Evolutionary conservation across 306 rosid species (phyloP).

Genomic region (Sindora glabra): DNA sequence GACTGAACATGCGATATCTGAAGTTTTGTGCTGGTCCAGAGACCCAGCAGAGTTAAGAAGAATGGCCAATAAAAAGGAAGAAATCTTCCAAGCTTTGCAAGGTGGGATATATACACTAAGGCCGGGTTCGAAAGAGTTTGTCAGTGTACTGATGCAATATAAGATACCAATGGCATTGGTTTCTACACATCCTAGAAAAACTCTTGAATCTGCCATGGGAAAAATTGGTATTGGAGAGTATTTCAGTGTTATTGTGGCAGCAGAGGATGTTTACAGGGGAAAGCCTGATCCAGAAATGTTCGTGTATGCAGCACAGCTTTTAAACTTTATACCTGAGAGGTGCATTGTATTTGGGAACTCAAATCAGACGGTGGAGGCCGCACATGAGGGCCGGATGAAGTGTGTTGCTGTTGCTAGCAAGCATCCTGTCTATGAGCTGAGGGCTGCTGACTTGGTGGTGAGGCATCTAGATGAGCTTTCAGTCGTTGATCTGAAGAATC

Average conservation of each 20-base stretch:
- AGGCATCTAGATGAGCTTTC: conserved; percentile 75
- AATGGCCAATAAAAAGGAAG: conserved; percentile 80
- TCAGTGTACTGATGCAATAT: conserved; percentile 74
- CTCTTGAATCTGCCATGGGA: conserved; percentile 68
- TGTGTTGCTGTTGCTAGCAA: conserved; percentile 97
- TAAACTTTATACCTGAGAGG: conserved; percentile 81
- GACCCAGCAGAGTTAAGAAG: conserved; percentile 64
- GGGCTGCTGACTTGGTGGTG: conserved; percentile 89
- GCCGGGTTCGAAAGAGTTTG: conserved; percentile 83
- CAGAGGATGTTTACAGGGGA: conserved; percentile 93
- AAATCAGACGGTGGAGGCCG: conserved; percentile 91
- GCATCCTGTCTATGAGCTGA: conserved; percentile 91
- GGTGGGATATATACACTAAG: conserved; percentile 71
- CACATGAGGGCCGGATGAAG: conserved; percentile 92
- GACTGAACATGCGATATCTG: conserved; percentile 87
- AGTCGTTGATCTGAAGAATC: conserved; percentile 85
- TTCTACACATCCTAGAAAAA: conserved; percentile 75
- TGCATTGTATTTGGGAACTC: conserved; percentile 97
- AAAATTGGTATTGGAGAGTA: conserved; percentile 55
- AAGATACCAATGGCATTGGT: conserved; percentile 93
- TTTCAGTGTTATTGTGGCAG: conserved; percentile 74
- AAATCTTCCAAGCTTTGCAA: conserved; percentile 71
- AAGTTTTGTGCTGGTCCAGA: conserved; percentile 97
- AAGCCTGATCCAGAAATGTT: conserved; percentile 99
- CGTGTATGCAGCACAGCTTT: conserved; percentile 76